These are phyloP conservation scores for Metarhizium humberi DNA, from an alignment of 2,329 filamentous ascomycete species.

Conservation along the genomic window DNA sequence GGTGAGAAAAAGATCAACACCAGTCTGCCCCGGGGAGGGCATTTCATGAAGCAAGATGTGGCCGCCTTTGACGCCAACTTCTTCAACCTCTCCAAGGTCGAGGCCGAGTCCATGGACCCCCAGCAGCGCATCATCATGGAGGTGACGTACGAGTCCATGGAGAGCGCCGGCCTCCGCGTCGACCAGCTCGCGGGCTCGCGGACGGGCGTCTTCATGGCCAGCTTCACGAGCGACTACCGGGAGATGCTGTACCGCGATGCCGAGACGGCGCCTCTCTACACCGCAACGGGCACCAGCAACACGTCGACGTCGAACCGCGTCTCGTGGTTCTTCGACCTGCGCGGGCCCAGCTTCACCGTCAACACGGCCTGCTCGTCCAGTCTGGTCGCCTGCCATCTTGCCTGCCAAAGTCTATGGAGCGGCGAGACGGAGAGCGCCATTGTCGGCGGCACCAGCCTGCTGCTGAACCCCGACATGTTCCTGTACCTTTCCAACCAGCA, in stretches of 20 bases:
- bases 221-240: not conserved
- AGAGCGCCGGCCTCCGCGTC: constrained; percentile 35
- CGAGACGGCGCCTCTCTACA: not conserved
- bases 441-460: constrained; percentile 12
- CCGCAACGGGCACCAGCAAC: not conserved
- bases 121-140: constrained; percentile 38
- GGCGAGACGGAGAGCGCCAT: constrained; percentile 11
- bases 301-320: constrained; percentile 7
- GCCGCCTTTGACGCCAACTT: constrained; percentile 36
- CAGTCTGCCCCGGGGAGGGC: constrained; percentile 6
- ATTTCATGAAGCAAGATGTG: constrained; percentile 30
- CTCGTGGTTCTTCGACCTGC: constrained; percentile 10
- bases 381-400: constrained; percentile 21
- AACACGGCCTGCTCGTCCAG: constrained; percentile 29
- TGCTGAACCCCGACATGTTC: constrained; percentile 7
- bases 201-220: constrained; percentile 28
- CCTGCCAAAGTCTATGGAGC: constrained; percentile 7
- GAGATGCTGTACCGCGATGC: not conserved
- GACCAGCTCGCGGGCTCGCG: constrained; percentile 32
- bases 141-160: constrained; percentile 38
- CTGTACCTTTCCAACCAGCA: constrained; percentile 10
- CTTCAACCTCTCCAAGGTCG: constrained; percentile 31
- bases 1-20: constrained; percentile 7
- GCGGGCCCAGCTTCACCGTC: constrained; percentile 17
- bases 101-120: constrained; percentile 33